Percentiles rank a stretch among this genome's conserved stretches.
Conservation (phyloP, 768 basidiomycete species). For the Sarcodon aspratus region DNA sequence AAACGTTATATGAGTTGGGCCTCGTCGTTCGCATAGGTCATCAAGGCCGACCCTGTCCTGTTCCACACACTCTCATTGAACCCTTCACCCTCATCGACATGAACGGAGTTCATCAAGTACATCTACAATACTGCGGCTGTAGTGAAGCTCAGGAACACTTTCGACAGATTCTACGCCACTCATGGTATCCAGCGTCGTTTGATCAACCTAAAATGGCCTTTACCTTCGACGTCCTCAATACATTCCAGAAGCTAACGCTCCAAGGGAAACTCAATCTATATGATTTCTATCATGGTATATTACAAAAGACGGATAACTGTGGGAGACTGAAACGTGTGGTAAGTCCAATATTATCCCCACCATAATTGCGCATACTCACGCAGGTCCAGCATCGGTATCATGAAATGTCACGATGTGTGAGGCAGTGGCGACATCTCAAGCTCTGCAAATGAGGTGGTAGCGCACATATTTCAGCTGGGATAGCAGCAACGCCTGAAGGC, state of each 20-base stretch:
- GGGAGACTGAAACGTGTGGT: conserved; percentile 7
- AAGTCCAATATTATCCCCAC: not conserved
- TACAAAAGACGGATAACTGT: conserved; percentile 18
- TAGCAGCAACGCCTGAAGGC: conserved; percentile 4
- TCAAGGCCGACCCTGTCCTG: not conserved
- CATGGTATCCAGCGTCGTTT: conserved; percentile 20
- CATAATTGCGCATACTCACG: not conserved
- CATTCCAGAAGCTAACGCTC: conserved; percentile 21
- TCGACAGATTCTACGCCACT: conserved; percentile 18
- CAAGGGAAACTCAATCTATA: conserved; percentile 20
- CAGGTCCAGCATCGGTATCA: conserved; percentile 7
- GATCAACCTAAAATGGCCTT: conserved; percentile 16
- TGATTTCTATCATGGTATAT: conserved; percentile 20
- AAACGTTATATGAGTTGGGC: not conserved
- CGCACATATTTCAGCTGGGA: conserved; percentile 9
- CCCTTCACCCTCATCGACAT: conserved; percentile 10
- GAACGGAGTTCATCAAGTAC: conserved; percentile 14
- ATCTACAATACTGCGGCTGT: conserved; percentile 16
- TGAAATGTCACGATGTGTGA: conserved; percentile 6
- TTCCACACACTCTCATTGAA: not conserved
- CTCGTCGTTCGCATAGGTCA: not conserved
- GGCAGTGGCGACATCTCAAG: conserved; percentile 11
- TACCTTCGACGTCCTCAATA: no score
- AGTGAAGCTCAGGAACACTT: not conserved
- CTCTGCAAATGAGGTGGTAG: conserved; percentile 10